Percentiles rank a stretch among this genome's conserved stretches.
These are phyloP conservation scores for Hansfordia pulvinata DNA, from an alignment of 2,329 filamentous ascomycete species.

Conservation along the genomic window DNA sequence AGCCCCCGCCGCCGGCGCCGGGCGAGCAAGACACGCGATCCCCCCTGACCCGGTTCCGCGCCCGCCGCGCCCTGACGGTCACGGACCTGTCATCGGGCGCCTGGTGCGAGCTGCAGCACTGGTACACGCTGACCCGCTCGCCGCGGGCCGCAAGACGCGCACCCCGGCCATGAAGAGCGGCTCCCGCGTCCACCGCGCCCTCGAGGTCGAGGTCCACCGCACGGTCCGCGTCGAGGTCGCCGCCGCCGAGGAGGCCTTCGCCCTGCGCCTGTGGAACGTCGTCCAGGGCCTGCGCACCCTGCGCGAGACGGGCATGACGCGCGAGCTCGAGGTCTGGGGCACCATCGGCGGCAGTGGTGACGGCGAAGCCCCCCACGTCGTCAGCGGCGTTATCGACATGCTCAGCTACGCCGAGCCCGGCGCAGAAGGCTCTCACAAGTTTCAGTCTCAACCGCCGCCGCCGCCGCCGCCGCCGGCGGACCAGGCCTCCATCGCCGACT, in stretches of 20 bases:
- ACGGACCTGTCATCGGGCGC: slow-evolving; percentile 79
- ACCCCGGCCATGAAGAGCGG: slow-evolving; percentile 80
- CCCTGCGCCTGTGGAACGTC: slow-evolving; percentile 77
- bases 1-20: slow-evolving; percentile 3
- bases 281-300: slow-evolving; percentile 72
- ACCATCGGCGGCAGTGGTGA: slow-evolving; percentile 62
- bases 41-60: slow-evolving; percentile 68
- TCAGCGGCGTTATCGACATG: slow-evolving; percentile 85
- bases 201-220: slow-evolving; percentile 77
- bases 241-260: slow-evolving; percentile 72
- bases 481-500: slow-evolving; percentile 26
- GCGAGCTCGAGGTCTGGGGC: slow-evolving; percentile 79
- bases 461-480: too few relatives aligned
- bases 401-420: slow-evolving; percentile 69
- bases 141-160: slow-evolving; percentile 57
- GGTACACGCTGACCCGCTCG: slow-evolving; percentile 65
- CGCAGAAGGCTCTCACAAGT: too few relatives aligned
- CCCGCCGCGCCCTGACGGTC: slow-evolving; percentile 68
- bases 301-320: slow-evolving; percentile 55
- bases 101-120: slow-evolving; percentile 95
- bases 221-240: slow-evolving; percentile 59
- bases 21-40: slow-evolving; percentile 22
- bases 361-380: too few relatives aligned
- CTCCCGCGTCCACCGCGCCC: slow-evolving; percentile 61
- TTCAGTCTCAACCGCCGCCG: slow-evolving; percentile 53